Evolutionary conservation across 257 asterid species (phyloP), one percentile per base, ranked within the genome.

Genomic region (Penstemon barbatus): DNA sequence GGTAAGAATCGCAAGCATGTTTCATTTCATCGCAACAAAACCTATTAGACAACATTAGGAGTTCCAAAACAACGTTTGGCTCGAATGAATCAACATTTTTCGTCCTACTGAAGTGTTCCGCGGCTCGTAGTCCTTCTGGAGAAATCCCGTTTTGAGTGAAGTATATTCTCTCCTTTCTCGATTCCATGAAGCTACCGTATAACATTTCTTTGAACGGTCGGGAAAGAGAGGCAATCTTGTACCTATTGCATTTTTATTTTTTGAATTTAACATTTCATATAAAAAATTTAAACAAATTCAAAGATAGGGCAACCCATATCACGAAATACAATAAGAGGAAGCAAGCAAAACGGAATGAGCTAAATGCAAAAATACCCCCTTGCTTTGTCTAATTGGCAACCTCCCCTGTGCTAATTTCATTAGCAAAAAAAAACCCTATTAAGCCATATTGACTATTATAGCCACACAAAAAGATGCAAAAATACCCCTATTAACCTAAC

Each of bases 1-100:
- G 72, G 74, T 82, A 78, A 25, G 73, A 70, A 74, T 94, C 99
- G 65, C 99, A 94, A 8, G 85, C 78, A 61, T 90, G 86, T 73
- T 91, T 91, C 89, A 94, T 71, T 68, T 82, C 85, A 56, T 87
- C 96, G 37, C 97, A 94, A 74, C 99, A 94, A 72, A 83, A 94
- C 74, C 79, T 87, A 71, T 94, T 91, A 57, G 97, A 90, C 73
- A 94, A 75, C 1, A 72, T 70, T 33, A 91, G 73, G 63, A 94
- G 95, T 65, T 94, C 96, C 72, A 94, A 74, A 71, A 91, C 91
- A 41, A 78, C 75, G 8, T 82, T 76, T 0, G 86, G 95, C 56
- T 86, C 87, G 40, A 91, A 83, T 6, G 82, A 77, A 57, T 83
- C 92, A 63, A 94, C 76, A 3, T 69, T 81, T 69, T 82, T 87